These are phyloP conservation scores for Thymus mandschuricus DNA, from an alignment of 257 asterid species.

Conservation along the genomic window DNA sequence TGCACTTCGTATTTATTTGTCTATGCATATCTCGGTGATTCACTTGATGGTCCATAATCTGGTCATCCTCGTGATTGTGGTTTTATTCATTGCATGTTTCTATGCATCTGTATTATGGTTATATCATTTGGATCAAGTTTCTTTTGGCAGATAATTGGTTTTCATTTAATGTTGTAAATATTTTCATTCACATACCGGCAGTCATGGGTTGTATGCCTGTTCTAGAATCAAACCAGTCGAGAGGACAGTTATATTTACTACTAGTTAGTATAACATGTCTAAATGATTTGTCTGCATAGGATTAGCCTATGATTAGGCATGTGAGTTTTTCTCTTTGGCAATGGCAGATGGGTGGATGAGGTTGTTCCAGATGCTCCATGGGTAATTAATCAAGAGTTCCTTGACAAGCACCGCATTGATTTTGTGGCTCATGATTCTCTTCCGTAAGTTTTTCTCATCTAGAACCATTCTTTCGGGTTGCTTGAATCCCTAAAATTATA, in stretches of 20 bases:
- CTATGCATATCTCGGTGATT: constrained; percentile 7
- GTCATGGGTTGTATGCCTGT: not conserved
- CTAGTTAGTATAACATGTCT: constrained; percentile 4
- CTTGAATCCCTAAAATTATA: constrained; percentile 14
- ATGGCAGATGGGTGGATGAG: constrained; percentile 89
- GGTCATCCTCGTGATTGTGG: not conserved
- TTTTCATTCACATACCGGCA: not conserved
- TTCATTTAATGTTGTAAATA: not conserved
- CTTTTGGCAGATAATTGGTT: not conserved
- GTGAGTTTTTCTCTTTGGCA: constrained; percentile 29
- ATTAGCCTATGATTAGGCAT: constrained; percentile 1
- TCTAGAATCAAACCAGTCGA: constrained; percentile 1
- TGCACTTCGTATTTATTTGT: not conserved
- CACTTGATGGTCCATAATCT: not conserved
- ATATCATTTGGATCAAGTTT: not conserved
- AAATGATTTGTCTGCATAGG: constrained; percentile 3
- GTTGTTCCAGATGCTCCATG: constrained; percentile 90
- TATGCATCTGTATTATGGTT: constrained; percentile 11
- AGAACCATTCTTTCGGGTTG: not conserved
- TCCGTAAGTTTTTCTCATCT: constrained; percentile 60
- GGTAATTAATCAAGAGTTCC: constrained; percentile 74
- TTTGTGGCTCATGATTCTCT: constrained; percentile 86
- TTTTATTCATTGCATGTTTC: not conserved
- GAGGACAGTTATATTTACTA: not conserved
- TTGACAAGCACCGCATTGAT: constrained; percentile 75